A percentile compares a stretch with the other conserved stretches of the same genome.
phyloP scores from a whole-genome alignment of 805 yeast genomes.

The Cyberlindnera suaveolens region DNA sequence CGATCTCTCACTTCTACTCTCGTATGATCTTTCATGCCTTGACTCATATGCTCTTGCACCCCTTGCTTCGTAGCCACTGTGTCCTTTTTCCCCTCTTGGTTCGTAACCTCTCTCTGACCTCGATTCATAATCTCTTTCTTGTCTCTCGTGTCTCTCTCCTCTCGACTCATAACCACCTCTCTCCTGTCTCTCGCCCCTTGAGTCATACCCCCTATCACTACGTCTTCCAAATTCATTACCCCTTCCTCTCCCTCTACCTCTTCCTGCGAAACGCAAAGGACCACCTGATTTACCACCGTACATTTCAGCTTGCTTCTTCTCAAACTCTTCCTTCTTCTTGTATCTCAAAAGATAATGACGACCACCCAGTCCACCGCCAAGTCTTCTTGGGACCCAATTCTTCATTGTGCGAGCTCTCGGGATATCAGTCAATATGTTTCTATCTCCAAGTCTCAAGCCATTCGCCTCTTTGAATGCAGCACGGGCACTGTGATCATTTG shows the following conservation, averaged over 20 bases:
- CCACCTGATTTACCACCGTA: background rate
- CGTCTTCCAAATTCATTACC: slow-evolving; percentile 8
- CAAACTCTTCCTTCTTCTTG: slow-evolving; percentile 9
- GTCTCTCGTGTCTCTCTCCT: background rate
- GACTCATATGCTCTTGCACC: slow-evolving; percentile 1
- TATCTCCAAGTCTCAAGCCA: slow-evolving; percentile 41
- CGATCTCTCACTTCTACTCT: slow-evolving; percentile 1
- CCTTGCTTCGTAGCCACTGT: background rate
- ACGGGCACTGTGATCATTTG: slow-evolving; percentile 51
- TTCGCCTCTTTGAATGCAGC: slow-evolving; percentile 57
- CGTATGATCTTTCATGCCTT: slow-evolving; percentile 6
- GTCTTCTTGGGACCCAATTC: slow-evolving; percentile 64
- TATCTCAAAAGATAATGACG: slow-evolving; percentile 47
- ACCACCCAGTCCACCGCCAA: slow-evolving; percentile 95
- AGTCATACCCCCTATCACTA: slow-evolving; percentile 6
- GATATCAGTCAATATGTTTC: slow-evolving; percentile 60
- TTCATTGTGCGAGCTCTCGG: slow-evolving; percentile 64
- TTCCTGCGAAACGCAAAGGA: slow-evolving; percentile 3
- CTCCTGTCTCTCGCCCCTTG: slow-evolving; percentile 1
- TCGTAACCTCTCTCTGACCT: background rate
- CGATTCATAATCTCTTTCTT: background rate
- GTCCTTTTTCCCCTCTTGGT: slow-evolving; percentile 1
- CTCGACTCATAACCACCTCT: slow-evolving; percentile 1
- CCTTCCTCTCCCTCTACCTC: slow-evolving; percentile 9
- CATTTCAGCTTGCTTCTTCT: slow-evolving; percentile 2